Conservation (phyloP, 2,329 filamentous ascomycete species). For the Phialophora verrucosa region DNA sequence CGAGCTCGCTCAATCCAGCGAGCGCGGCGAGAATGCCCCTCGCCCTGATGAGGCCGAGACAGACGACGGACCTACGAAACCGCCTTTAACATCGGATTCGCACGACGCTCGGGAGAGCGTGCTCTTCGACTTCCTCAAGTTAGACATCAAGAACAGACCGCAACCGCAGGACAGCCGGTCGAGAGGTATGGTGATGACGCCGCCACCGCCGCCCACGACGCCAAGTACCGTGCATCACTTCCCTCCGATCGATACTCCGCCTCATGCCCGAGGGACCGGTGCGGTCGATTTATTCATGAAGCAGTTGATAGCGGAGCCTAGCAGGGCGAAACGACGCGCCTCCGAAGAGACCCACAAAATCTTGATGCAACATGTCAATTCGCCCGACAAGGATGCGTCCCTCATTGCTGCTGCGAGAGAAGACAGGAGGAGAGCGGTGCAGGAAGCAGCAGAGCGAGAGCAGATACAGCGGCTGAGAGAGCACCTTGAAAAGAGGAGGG, state of each 20-base stretch:
- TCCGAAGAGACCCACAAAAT: neutral
- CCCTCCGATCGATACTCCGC: constrained; percentile 2
- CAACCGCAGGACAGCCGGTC: neutral
- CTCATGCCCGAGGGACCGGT: neutral
- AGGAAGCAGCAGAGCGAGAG: neutral
- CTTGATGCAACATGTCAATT: neutral
- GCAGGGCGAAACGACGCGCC: neutral
- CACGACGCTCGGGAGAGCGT: neutral
- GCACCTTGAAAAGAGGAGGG: neutral
- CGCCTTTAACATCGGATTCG: neutral
- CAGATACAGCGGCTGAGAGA: neutral
- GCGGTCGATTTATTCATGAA: constrained; percentile 6
- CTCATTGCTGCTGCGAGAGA: neutral
- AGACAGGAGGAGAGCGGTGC: neutral
- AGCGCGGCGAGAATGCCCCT: neutral
- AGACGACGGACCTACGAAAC: neutral
- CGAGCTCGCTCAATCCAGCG: neutral
- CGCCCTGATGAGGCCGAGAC: neutral
- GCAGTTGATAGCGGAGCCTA: neutral
- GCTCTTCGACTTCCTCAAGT: neutral
- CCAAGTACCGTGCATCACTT: neutral
- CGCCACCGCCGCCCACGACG: neutral
- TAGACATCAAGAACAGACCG: neutral
- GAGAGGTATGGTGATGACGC: neutral
- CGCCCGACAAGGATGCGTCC: neutral